Conservation (phyloP, 805 yeast species). For the Isabelozyma rhagii region DNA sequence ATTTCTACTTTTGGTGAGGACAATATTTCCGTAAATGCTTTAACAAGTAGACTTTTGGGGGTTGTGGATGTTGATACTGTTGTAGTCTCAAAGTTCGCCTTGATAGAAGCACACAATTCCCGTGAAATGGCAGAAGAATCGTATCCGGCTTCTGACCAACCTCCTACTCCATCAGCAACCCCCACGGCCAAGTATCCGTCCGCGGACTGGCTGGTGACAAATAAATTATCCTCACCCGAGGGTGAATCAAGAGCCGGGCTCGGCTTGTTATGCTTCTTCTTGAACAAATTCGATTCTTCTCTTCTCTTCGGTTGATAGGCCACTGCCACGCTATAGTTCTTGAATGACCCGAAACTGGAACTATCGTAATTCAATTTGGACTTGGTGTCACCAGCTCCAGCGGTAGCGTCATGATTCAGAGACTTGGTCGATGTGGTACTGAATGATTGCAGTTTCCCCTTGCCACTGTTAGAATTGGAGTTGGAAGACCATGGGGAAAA, state of each 20-base stretch:
- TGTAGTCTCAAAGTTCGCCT: conserved; percentile 27
- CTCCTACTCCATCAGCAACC: conserved; percentile 96
- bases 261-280: conserved; percentile 18
- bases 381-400: neutral
- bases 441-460: neutral
- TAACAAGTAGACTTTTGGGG: conserved; percentile 49
- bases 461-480: conserved; percentile 8
- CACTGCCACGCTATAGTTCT: conserved; percentile 56
- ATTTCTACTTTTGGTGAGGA: conserved; percentile 64
- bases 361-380: conserved; percentile 9
- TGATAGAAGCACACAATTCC: conserved; percentile 64
- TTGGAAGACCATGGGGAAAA: conserved; percentile 10
- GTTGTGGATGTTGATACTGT: conserved; percentile 12
- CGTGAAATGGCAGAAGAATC: conserved; percentile 87
- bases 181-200: conserved; percentile 58
- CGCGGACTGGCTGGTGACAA: conserved; percentile 41
- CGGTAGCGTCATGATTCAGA: neutral
- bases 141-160: conserved; percentile 90
- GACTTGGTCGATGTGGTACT: neutral
- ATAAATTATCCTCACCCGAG: conserved; percentile 76
- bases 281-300: conserved; percentile 46
- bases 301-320: conserved; percentile 76
- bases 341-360: conserved; percentile 12
- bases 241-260: conserved; percentile 47
- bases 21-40: conserved; percentile 55